A percentile compares a stretch with the other conserved stretches of the same genome.
Evolutionary conservation across 2,329 filamentous ascomycete species (phyloP).

Genomic region (Juglanconis sp.): DNA sequence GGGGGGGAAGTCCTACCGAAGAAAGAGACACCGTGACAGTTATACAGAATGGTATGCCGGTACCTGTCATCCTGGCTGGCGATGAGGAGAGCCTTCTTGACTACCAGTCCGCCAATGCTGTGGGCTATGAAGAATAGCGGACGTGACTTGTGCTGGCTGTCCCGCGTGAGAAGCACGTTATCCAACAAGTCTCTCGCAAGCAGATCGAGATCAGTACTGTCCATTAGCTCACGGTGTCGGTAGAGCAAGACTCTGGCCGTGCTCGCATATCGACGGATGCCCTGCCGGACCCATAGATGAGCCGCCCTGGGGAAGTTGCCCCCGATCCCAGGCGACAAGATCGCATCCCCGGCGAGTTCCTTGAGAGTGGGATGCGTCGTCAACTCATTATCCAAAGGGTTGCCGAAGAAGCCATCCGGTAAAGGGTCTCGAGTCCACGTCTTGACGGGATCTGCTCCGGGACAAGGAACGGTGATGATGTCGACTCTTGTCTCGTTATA

Average conservation of each 20-base stretch:
- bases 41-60: slow-evolving; percentile 42
- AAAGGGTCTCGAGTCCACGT: slow-evolving; percentile 52
- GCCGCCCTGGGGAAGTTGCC: slow-evolving; percentile 29
- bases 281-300: slow-evolving; percentile 52
- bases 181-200: slow-evolving; percentile 47
- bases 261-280: slow-evolving; percentile 45
- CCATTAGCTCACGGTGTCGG: slow-evolving; percentile 41
- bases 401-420: slow-evolving; percentile 44
- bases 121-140: slow-evolving; percentile 61
- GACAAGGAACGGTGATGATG: slow-evolving; percentile 51
- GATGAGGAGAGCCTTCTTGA: slow-evolving; percentile 53
- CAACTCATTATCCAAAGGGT: slow-evolving; percentile 25
- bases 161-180: slow-evolving; percentile 34
- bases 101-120: slow-evolving; percentile 58
- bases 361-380: slow-evolving; percentile 28
- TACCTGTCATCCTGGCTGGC: slow-evolving; percentile 38
- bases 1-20: slow-evolving; percentile 41
- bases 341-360: slow-evolving; percentile 28
- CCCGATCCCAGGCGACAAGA: slow-evolving; percentile 31
- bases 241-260: slow-evolving; percentile 51
- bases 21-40: slow-evolving; percentile 60
- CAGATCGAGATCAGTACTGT: slow-evolving; percentile 39
- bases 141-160: slow-evolving; percentile 33
- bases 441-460: slow-evolving; percentile 49
- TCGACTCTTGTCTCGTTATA: slow-evolving; percentile 55